These are phyloP conservation scores for Aureobasidium sp. DNA, from an alignment of 2,329 filamentous ascomycete species.

Conservation along the genomic window DNA sequence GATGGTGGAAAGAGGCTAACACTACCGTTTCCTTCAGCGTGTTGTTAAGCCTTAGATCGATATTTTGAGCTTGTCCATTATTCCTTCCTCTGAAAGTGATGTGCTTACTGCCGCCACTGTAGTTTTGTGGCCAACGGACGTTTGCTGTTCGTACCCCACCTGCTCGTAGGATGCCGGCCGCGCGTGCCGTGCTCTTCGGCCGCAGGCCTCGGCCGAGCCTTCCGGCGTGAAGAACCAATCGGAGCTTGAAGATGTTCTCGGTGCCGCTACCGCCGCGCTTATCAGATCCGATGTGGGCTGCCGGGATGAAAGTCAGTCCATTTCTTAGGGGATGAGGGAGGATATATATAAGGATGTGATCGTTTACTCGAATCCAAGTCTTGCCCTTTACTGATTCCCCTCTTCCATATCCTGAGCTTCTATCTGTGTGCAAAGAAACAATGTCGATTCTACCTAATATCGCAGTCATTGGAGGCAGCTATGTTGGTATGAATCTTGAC, in stretches of 20 bases:
- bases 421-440: not conserved
- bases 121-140: not conserved
- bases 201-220: not conserved
- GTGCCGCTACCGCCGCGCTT: not conserved
- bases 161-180: too few relatives aligned
- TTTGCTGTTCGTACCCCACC: not conserved
- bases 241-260: not conserved
- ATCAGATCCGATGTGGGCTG: constrained; percentile 3
- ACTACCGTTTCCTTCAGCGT: too few relatives aligned
- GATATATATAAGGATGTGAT: not conserved
- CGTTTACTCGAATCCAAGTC: not conserved
- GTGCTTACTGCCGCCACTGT: too few relatives aligned
- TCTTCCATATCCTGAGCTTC: not conserved
- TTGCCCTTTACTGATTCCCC: too few relatives aligned
- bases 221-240: not conserved
- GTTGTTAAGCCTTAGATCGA: too few relatives aligned
- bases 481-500: constrained; percentile 1
- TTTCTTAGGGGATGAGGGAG: not conserved
- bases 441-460: constrained; percentile 1
- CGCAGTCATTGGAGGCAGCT: constrained; percentile 3
- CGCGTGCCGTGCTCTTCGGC: too few relatives aligned
- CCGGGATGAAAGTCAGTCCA: not conserved
- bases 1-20: too few relatives aligned
- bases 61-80: too few relatives aligned
- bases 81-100: too few relatives aligned